Percentiles rank a stretch among this genome's conserved stretches.
Evolutionary conservation across 2,329 filamentous ascomycete genomes (phyloP).

Genomic region (Diaporthe sp.): DNA sequence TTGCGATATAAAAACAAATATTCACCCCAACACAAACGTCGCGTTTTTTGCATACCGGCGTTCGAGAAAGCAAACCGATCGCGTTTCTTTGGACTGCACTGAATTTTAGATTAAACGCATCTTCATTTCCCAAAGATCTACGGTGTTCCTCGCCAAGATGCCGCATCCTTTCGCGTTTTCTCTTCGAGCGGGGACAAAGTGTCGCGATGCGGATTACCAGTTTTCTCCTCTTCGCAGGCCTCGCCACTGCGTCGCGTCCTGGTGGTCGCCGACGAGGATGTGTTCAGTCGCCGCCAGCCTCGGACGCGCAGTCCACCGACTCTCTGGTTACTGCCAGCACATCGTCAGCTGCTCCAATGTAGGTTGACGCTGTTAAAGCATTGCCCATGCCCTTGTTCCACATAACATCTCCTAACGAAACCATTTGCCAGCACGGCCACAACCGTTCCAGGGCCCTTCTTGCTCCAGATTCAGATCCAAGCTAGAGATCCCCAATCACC

Average conservation of each 20-base stretch:
- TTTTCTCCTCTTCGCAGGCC: background rate
- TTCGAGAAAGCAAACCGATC: background rate
- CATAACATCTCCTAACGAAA: background rate
- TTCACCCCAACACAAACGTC: background rate
- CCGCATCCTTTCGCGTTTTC: background rate
- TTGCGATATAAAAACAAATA: background rate
- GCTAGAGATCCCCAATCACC: background rate
- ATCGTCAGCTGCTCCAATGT: background rate
- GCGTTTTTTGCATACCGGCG: background rate
- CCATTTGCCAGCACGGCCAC: background rate
- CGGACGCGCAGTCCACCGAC: background rate
- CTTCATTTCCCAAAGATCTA: background rate
- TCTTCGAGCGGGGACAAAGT: background rate
- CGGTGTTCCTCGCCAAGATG: background rate
- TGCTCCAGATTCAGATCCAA: background rate
- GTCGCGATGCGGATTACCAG: background rate
- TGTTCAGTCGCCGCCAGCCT: background rate
- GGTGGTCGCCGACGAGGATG: background rate
- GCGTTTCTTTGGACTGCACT: background rate
- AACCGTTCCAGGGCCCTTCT: background rate
- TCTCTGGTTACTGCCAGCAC: background rate
- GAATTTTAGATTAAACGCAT: background rate
- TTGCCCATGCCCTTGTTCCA: background rate
- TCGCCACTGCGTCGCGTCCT: background rate
- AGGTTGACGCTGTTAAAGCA: background rate